These are phyloP conservation scores for Neospora caninum DNA, from an alignment of 169 alveolate species.

Conservation along the genomic window DNA sequence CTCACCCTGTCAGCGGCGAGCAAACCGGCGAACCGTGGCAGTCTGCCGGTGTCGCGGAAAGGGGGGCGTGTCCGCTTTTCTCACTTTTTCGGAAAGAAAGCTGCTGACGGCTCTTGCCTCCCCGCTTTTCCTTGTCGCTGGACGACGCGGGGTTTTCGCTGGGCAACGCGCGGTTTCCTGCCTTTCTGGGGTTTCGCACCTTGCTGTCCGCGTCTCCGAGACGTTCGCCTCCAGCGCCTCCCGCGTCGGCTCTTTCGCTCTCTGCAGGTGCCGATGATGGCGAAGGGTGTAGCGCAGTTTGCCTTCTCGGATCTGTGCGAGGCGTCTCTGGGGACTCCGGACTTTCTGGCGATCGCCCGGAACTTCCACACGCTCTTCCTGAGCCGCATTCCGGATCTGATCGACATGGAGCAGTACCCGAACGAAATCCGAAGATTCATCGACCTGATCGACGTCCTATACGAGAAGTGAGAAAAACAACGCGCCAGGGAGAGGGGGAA, in stretches of 20 bases:
- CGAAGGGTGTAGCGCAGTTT: constrained; percentile 39
- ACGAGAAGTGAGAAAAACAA: constrained; percentile 44
- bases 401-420: constrained; percentile 23
- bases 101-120: too few relatives aligned
- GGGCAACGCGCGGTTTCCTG: too few relatives aligned
- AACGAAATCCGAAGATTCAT: constrained; percentile 66
- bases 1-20: too few relatives aligned
- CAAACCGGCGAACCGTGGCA: too few relatives aligned
- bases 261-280: constrained; percentile 42
- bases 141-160: too few relatives aligned
- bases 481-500: too few relatives aligned
- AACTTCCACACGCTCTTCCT: constrained; percentile 50
- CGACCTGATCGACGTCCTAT: constrained; percentile 62
- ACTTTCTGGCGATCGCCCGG: constrained; percentile 42
- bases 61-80: too few relatives aligned
- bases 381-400: constrained; percentile 20
- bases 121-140: too few relatives aligned
- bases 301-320: constrained; percentile 50
- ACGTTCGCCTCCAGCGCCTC: not conserved
- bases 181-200: not conserved
- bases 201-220: not conserved
- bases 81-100: too few relatives aligned
- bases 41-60: too few relatives aligned
- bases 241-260: not conserved
- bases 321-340: constrained; percentile 49